These are phyloP conservation scores for Cutaneotrichosporon sp. DNA, from an alignment of 1,284 basidiomycete species.

Conservation along the genomic window DNA sequence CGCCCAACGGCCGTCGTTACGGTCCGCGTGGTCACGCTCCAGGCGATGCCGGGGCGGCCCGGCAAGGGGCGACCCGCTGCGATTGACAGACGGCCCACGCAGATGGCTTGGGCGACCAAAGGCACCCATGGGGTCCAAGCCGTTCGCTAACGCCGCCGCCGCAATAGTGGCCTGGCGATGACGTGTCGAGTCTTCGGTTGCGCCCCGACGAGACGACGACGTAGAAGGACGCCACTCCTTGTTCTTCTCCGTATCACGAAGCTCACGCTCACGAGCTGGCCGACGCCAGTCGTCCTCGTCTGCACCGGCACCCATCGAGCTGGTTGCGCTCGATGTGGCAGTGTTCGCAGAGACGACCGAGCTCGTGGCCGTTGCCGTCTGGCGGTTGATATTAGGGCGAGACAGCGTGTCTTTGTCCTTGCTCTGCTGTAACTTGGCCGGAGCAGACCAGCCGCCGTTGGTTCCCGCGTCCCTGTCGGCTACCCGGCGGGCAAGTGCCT, in stretches of 20 bases:
- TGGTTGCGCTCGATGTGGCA: conserved; percentile 23
- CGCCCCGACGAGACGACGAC: conserved; percentile 14
- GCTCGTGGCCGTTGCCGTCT: conserved; percentile 24
- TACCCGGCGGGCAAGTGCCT: conserved; percentile 46
- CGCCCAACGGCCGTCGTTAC: conserved; percentile 13
- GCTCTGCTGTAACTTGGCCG: conserved; percentile 46
- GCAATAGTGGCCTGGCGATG: conserved; percentile 32
- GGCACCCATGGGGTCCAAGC: conserved; percentile 38
- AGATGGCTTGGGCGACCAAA: conserved; percentile 34
- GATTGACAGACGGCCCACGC: conserved; percentile 9
- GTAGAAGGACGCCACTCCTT: background rate
- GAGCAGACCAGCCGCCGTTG: conserved; percentile 46
- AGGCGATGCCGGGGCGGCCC: conserved; percentile 4
- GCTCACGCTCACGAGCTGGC: conserved; percentile 19
- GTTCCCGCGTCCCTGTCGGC: conserved; percentile 42
- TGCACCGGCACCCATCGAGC: conserved; percentile 21
- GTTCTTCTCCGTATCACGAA: conserved; percentile 8
- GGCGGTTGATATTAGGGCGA: conserved; percentile 11
- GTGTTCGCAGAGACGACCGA: conserved; percentile 33
- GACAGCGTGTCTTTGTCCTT: conserved; percentile 6
- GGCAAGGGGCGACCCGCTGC: conserved; percentile 15
- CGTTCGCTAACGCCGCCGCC: conserved; percentile 35
- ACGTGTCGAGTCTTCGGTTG: conserved; percentile 24
- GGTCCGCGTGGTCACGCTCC: conserved; percentile 7
- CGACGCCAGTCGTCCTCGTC: conserved; percentile 41